Conservation (phyloP, 2,329 filamentous ascomycete genomes). For the Talaromyces islandicus region DNA sequence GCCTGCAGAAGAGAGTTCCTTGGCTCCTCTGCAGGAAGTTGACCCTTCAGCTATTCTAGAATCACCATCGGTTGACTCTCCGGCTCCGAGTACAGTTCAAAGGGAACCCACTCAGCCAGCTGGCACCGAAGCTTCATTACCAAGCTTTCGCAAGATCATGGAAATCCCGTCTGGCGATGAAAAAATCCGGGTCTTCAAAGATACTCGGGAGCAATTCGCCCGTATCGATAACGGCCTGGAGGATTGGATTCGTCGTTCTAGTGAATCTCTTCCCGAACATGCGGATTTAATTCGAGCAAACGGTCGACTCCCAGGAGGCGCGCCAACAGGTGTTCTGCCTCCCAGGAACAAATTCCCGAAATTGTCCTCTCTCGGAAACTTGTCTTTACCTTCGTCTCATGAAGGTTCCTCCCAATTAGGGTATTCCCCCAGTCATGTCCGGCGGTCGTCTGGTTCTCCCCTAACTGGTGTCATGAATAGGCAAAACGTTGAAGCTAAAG, state of each 20-base stretch:
- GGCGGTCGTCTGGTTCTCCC: constrained; percentile 31
- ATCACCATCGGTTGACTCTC: background rate
- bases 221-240: constrained; percentile 68
- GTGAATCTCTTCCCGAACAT: constrained; percentile 49
- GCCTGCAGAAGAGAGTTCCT: background rate
- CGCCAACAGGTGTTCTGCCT: constrained; percentile 22
- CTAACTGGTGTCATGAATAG: constrained; percentile 43
- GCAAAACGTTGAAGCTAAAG: constrained; percentile 68
- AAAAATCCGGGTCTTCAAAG: constrained; percentile 67
- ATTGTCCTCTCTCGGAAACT: constrained; percentile 25
- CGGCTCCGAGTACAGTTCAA: background rate
- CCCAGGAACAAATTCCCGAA: constrained; percentile 38
- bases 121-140: constrained; percentile 36
- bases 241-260: constrained; percentile 49
- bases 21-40: background rate
- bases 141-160: constrained; percentile 71
- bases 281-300: constrained; percentile 37
- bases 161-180: constrained; percentile 59
- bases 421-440: constrained; percentile 23
- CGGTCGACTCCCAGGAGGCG: constrained; percentile 23
- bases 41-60: background rate
- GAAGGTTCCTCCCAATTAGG: constrained; percentile 23
- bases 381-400: constrained; percentile 21
- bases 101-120: constrained; percentile 1
- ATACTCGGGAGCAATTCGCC: constrained; percentile 65